Evolutionary conservation across 371 early-diverging fungal species (phyloP).

Genomic region (Chytridiales sp.): DNA sequence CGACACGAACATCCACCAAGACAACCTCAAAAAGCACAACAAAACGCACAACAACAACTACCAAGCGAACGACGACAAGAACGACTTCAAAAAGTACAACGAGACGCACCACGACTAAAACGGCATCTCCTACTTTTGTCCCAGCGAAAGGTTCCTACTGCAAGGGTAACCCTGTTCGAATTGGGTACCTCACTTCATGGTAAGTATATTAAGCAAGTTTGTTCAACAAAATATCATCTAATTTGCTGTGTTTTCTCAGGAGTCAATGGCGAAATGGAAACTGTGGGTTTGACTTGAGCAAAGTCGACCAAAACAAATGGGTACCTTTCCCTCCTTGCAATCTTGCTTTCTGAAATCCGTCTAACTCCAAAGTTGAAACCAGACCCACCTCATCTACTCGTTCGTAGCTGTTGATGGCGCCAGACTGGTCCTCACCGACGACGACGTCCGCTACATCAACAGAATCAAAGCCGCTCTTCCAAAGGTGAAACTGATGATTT

Average conservation of each 20-base stretch:
- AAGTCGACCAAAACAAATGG: slow-evolving; percentile 13
- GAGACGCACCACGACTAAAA: too few relatives aligned
- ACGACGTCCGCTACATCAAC: background rate
- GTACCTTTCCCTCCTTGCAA: background rate
- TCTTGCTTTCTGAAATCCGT: background rate
- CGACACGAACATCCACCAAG: too few relatives aligned
- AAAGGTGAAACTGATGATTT: slow-evolving; percentile 6
- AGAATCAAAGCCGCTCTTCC: background rate
- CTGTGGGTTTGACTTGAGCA: background rate
- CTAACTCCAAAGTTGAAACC: background rate
- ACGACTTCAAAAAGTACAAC: too few relatives aligned
- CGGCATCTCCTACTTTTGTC: too few relatives aligned
- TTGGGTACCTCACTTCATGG: slow-evolving; percentile 18
- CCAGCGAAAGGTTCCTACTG: slow-evolving; percentile 7
- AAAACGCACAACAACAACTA: too few relatives aligned
- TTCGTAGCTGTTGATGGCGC: slow-evolving; percentile 6
- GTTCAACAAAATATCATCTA: too few relatives aligned
- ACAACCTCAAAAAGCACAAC: too few relatives aligned
- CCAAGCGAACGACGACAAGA: too few relatives aligned
- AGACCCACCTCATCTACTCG: slow-evolving; percentile 18
- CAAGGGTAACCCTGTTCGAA: slow-evolving; percentile 7
- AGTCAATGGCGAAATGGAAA: background rate
- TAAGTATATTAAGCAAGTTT: background rate
- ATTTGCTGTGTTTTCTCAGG: too few relatives aligned
- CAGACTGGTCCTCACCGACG: background rate